Conservation (phyloP, 169 alveolate genomes). For the Prorocentrum cordatum region DNA sequence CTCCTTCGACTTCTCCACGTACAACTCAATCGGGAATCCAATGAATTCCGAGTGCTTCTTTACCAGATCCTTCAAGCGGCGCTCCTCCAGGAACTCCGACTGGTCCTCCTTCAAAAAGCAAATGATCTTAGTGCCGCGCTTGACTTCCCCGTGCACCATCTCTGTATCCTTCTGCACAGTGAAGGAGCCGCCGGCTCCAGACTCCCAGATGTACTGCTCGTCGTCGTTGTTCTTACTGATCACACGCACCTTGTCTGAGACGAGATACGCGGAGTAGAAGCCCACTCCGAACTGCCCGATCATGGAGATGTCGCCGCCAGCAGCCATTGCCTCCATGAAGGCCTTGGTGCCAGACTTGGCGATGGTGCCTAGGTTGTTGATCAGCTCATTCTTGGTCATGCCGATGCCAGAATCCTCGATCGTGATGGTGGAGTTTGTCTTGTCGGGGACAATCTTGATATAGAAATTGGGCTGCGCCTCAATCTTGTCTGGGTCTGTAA, state of each 20-base stretch:
- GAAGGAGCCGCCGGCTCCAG: constrained; percentile 97
- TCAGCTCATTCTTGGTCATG: no score
- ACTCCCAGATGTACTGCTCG: constrained; percentile 96
- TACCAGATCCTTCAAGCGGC: constrained; percentile 93
- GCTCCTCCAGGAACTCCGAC: constrained; percentile 97
- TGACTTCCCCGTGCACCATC: no score
- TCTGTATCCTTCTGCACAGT: no score
- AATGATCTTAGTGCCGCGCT: no score
- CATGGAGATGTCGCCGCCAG: constrained; percentile 97
- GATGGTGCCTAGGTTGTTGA: no score
- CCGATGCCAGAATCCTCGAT: no score
- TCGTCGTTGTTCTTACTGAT: constrained; percentile 92
- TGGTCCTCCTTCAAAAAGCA: no score
- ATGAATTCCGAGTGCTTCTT: constrained; percentile 99
- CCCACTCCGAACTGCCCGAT: constrained; percentile 99
- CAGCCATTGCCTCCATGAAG: constrained; percentile 96
- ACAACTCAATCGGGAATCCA: constrained; percentile 95
- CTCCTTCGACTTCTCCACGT: no score
- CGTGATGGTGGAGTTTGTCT: constrained; percentile 91
- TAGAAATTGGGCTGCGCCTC: constrained; percentile 86
- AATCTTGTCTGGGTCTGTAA: constrained; percentile 93
- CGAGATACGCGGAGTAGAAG: constrained; percentile 97
- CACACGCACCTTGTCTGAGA: constrained; percentile 96
- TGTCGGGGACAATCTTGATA: constrained; percentile 94
- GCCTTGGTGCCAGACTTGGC: no score